Base-by-base conservation (phyloP, 805 yeast species). In the Debaryomyces maramus region DNA sequence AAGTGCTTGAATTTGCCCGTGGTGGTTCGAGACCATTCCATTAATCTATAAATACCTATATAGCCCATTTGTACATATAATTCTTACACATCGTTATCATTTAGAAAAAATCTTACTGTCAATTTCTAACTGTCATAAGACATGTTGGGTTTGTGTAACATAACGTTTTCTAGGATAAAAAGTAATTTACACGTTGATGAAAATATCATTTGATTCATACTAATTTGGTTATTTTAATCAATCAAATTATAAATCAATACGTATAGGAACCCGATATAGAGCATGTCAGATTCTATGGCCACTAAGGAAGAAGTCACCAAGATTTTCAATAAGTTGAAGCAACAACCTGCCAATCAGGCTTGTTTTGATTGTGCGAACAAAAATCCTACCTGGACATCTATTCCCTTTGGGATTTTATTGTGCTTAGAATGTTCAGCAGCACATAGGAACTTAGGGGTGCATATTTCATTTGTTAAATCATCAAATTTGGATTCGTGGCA, bases 341-440 rank as follows among this genome's bases (percentile, higher is more conserved):
- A 83, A 62, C 72, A 76, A 46, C 81, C 81, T 18, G 85, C 88
- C 34, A 90, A 90, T 71, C 83, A 83, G 55, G 79, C 74, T 27
- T 93, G 99, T 67, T 91, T 93, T 66, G 99, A 93, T 61, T 93
- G 99, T 65, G 78, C 85, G 38, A 86, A 90, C 53, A 88, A 86
- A 59, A 90, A 90, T 61, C 98, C 99, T 26, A 88, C 98, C 0
- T 93, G 99, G 99, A 88, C 99, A 3, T 91, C 98, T 10, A 89
- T 91, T 40, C 96, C 98, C 10, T 91, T 88, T 64, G 99, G 97
- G 40, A 86, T 90, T 38, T 78, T 90, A 60, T 69, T 93, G 43
- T 93, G 99, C 70, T 75, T 90, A 45, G 96, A 93, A 62, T 93
- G 99, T 64, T 86, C 96, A 39, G 90, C 98, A 3, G 88, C 85